phyloP scores from a whole-genome alignment of 1,139 yeast species.

The Magnusiomyces paraingens region DNA sequence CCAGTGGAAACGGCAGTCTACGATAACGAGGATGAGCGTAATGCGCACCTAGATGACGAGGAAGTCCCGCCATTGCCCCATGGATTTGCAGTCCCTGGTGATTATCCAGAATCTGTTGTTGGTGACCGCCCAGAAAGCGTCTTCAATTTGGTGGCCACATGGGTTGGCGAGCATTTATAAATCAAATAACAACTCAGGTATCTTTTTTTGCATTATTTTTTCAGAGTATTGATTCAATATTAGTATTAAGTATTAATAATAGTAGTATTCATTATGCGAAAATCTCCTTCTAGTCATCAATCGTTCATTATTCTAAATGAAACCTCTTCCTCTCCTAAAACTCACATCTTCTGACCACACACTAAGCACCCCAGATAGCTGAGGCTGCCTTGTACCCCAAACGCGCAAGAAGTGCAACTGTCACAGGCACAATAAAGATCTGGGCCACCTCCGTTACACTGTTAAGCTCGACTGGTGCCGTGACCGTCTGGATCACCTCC shows the following conservation, averaged over 20 bases:
- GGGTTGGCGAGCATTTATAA: conserved; percentile 15
- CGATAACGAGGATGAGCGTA: conserved; percentile 17
- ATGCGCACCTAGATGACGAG: neutral
- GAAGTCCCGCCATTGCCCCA: conserved; percentile 31
- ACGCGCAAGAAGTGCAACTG: conserved; percentile 7
- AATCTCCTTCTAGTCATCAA: too few species aligned
- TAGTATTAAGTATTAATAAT: too few species aligned
- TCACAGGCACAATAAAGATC: conserved; percentile 12
- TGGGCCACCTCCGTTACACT: conserved; percentile 7
- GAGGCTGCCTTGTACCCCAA: conserved; percentile 7
- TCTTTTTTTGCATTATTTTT: too few species aligned
- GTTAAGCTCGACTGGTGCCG: conserved; percentile 10
- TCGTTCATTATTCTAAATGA: too few species aligned
- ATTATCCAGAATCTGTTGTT: conserved; percentile 29
- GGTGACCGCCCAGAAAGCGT: conserved; percentile 32
- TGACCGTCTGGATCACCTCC: conserved; percentile 1
- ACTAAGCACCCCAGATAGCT: neutral
- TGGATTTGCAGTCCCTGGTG: conserved; percentile 40
- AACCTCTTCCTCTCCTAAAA: too few species aligned
- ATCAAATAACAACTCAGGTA: too few species aligned
- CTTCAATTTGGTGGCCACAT: conserved; percentile 21
- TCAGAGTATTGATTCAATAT: too few species aligned
- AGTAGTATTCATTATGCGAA: too few species aligned
- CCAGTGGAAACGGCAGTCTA: conserved; percentile 21
- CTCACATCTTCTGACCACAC: too few species aligned